A percentile compares a stretch with the other conserved stretches of the same genome.
phyloP scores from a whole-genome alignment of 139 green algal genomes.

The Pleodorina starrii region DNA sequence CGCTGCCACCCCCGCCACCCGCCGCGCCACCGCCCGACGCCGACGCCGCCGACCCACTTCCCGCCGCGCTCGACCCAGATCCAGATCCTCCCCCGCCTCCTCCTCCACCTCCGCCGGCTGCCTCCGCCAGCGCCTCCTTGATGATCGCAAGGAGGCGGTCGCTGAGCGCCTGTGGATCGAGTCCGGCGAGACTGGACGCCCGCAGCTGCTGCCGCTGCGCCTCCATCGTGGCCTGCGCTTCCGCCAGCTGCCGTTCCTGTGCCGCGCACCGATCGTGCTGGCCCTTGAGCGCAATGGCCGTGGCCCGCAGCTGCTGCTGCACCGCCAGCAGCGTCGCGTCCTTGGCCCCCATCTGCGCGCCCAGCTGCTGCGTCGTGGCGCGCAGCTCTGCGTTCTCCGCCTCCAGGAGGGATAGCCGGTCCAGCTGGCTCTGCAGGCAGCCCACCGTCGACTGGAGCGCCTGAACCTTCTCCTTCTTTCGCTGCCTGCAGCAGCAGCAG shows the following conservation, averaged over 20 bases:
- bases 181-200: not conserved
- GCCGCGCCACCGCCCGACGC: no score
- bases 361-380: conserved; percentile 36
- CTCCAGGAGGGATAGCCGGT: conserved; percentile 47
- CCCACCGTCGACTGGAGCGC: conserved; percentile 55
- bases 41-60: not conserved
- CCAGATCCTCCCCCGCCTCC: no score
- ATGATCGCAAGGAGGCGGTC: conserved; percentile 47
- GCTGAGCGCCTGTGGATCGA: conserved; percentile 29
- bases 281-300: not conserved
- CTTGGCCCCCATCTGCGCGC: conserved; percentile 5
- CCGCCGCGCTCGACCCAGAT: no score
- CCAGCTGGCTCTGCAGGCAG: conserved; percentile 44
- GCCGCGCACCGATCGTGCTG: conserved; percentile 18
- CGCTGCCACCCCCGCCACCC: not conserved
- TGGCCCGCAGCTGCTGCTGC: conserved; percentile 27
- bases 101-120: no score
- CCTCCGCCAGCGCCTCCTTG: conserved; percentile 47
- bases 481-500: conserved; percentile 54
- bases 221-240: conserved; percentile 32
- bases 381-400: conserved; percentile 45
- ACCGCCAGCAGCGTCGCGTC: not conserved
- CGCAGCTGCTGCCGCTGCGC: conserved; percentile 33
- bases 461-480: conserved; percentile 66
- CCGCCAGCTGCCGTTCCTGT: conserved; percentile 35